Conservation (phyloP, 805 yeast species). For the Metschnikowia baotianmanensis region DNA sequence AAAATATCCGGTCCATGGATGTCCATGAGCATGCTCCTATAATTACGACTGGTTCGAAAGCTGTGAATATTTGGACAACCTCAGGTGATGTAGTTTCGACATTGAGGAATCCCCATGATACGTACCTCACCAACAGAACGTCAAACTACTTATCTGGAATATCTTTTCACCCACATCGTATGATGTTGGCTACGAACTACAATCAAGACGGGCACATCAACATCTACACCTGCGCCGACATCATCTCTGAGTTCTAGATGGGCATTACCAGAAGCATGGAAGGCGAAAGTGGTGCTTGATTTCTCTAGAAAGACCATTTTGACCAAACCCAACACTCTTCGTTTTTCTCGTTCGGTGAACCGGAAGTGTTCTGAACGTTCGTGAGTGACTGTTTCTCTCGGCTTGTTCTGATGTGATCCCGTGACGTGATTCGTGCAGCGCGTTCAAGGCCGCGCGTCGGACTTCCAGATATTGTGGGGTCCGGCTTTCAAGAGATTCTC, state of each 20-base stretch:
- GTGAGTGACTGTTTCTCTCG: no score
- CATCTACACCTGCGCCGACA: conserved; percentile 48
- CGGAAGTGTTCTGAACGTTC: no score
- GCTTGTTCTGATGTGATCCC: background rate
- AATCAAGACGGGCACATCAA: conserved; percentile 72
- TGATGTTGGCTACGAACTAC: conserved; percentile 87
- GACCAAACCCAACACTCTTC: no score
- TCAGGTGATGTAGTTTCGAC: conserved; percentile 70
- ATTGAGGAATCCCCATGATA: conserved; percentile 50
- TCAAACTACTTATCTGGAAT: conserved; percentile 60
- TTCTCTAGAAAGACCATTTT: no score
- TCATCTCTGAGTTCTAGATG: conserved; percentile 30
- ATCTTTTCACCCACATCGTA: conserved; percentile 88
- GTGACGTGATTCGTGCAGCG: conserved; percentile 4
- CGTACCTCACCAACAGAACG: conserved; percentile 44
- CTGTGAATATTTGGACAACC: conserved; percentile 80
- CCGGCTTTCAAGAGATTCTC: no score
- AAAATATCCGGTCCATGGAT: conserved; percentile 63
- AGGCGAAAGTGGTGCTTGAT: background rate
- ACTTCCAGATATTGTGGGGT: no score
- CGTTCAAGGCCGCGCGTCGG: conserved; percentile 8
- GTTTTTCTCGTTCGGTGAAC: no score
- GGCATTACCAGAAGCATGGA: background rate
- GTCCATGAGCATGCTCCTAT: conserved; percentile 97
- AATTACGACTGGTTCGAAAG: conserved; percentile 81